Percentiles rank a stretch among this genome's conserved stretches.
Conservation (phyloP, 1,284 basidiomycete species). For the Cutaneotrichosporon sp. region DNA sequence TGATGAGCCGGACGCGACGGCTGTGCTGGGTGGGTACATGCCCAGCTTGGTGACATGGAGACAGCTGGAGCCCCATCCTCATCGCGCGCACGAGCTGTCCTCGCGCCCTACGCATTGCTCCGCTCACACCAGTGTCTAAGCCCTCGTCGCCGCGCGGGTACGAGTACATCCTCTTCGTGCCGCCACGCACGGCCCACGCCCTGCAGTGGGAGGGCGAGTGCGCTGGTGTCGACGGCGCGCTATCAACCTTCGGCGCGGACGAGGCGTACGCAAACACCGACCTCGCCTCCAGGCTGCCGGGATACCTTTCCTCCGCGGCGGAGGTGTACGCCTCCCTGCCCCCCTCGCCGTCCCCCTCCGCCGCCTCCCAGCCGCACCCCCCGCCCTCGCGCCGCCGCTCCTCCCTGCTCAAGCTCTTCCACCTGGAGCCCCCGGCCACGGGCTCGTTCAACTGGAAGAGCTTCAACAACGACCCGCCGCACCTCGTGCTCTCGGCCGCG, state of each 20-base stretch:
- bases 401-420: slow-evolving; percentile 50
- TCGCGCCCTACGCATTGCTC: background rate
- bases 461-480: slow-evolving; percentile 42
- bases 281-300: slow-evolving; percentile 43
- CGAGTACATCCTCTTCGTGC: slow-evolving; percentile 84
- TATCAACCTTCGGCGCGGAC: slow-evolving; percentile 71
- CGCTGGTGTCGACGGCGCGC: slow-evolving; percentile 64
- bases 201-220: slow-evolving; percentile 93
- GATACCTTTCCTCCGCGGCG: slow-evolving; percentile 33
- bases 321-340: slow-evolving; percentile 54
- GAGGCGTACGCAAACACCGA: slow-evolving; percentile 56
- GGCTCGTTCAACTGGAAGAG: background rate
- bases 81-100: background rate
- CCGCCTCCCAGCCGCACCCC: slow-evolving; percentile 45
- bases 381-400: slow-evolving; percentile 43
- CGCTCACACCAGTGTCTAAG: slow-evolving; percentile 33
- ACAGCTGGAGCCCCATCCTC: background rate
- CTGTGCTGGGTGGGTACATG: slow-evolving; percentile 67
- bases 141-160: slow-evolving; percentile 73
- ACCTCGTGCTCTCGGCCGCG: slow-evolving; percentile 50
- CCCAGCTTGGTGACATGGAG: background rate
- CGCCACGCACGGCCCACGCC: slow-evolving; percentile 70
- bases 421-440: background rate
- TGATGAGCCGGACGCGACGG: slow-evolving; percentile 85
- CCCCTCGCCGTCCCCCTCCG: slow-evolving; percentile 45